Evolutionary conservation across 1,284 basidiomycete species (phyloP), one percentile per base, ranked within the genome.

Genomic region (Ceratobasidium sp.): DNA sequence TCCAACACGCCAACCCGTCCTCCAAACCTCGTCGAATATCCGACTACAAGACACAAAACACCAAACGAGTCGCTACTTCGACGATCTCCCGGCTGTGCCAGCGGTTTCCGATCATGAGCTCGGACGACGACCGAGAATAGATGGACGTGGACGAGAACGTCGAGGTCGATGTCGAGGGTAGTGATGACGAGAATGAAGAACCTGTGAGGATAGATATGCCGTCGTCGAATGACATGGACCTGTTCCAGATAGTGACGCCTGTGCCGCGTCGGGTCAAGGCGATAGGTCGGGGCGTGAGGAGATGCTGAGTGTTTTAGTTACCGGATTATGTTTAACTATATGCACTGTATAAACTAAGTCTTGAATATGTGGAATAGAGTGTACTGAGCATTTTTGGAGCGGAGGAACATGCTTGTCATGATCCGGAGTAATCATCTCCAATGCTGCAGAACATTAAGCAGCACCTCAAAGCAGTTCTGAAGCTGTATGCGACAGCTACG

Each of bases 221-320:
- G 33, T 77, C 73, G 39, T 77, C 73, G 63, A 63, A 77, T 13
- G 73, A 77, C 28, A 77, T 77, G 73, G 58, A 77, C 23, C 67
- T 77, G 26, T 77, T 77, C 40, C 63, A 77, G 49, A 49, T 77
- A n/a, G 63, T 67, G 4, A 77, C 73, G 9, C 73, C 73, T 46
- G 63, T 26, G 33, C 53, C 73, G n/a, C 61, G 73, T 18, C 49
- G 53, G 40, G 63, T 77, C 4, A 18, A 20, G 53, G 18, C 73
- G 7, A 56, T 56, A n/a, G 33, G 68, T 56, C 4, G 53, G 40
- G 26, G 28, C 7, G 18, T n/a, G 51, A 53, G 20, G 18, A 53
- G 51, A n/a, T 33, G 33, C 4, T 33, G 33, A 33, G 33, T 33
- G 33, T 33, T 33, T 33, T 33, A 33, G 2, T 33, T 4, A 4